These are phyloP conservation scores for Leccinum aurantiacum DNA, from an alignment of 768 basidiomycete species.

Conservation along the genomic window DNA sequence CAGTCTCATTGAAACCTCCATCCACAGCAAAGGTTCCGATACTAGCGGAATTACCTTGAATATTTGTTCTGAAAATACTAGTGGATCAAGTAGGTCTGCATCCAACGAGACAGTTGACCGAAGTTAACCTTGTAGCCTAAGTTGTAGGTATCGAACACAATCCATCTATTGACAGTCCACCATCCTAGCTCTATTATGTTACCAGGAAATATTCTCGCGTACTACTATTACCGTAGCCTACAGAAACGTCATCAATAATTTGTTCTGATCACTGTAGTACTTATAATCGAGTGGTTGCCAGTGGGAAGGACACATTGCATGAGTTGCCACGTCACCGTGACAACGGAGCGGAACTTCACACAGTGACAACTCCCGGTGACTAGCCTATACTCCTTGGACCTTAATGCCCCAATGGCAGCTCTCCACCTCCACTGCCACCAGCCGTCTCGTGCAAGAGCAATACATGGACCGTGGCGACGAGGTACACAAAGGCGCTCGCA, in stretches of 20 bases:
- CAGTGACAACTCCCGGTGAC: too few species aligned
- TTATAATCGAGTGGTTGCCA: background rate
- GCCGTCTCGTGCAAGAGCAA: slow-evolving; percentile 56
- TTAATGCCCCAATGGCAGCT: background rate
- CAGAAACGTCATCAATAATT: background rate
- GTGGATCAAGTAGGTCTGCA: slow-evolving; percentile 3
- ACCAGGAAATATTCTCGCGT: background rate
- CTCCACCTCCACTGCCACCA: slow-evolving; percentile 17
- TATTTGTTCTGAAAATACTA: background rate
- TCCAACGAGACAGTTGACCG: background rate
- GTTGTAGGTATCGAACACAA: background rate
- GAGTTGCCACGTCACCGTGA: background rate
- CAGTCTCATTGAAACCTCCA: too few species aligned
- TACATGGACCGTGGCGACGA: slow-evolving; percentile 61
- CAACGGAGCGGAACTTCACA: background rate
- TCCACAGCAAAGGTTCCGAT: too few species aligned
- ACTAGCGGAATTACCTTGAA: background rate
- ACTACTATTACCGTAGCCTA: background rate
- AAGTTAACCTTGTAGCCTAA: background rate
- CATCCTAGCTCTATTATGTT: background rate
- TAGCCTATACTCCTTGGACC: too few species aligned
- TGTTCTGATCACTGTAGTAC: background rate
- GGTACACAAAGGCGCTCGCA: slow-evolving; percentile 64
- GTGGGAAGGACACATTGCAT: background rate
- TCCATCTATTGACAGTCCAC: background rate